Conservation (phyloP, 805 yeast species). For the Lachancea nothofagi region DNA sequence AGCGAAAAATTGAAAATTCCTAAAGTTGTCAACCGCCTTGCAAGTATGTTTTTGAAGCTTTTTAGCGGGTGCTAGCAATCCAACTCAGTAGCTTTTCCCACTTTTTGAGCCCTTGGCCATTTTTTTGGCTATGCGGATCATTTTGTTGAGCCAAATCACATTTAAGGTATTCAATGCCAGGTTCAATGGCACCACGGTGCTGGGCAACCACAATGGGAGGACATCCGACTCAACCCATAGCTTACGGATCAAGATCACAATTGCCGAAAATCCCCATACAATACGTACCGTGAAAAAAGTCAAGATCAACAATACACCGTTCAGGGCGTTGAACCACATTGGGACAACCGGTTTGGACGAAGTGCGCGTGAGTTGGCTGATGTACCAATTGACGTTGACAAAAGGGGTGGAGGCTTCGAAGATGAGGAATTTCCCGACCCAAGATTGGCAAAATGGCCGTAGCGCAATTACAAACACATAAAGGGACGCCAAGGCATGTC, state of each 20-base stretch:
- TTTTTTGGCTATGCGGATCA: constrained; percentile 69
- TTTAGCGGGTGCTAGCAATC: no score
- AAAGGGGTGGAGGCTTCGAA: constrained; percentile 93
- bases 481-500: constrained; percentile 81
- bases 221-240: constrained; percentile 41
- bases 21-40: no score
- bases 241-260: constrained; percentile 44
- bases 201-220: constrained; percentile 44
- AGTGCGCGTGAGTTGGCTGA: constrained; percentile 67
- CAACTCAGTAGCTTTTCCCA: no score
- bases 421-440: constrained; percentile 74
- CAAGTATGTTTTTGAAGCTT: no score
- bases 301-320: constrained; percentile 64
- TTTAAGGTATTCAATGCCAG: constrained; percentile 61
- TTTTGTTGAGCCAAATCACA: constrained; percentile 80
- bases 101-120: constrained; percentile 30
- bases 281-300: constrained; percentile 77
- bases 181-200: constrained; percentile 51
- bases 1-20: no score
- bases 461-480: constrained; percentile 62
- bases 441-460: constrained; percentile 71
- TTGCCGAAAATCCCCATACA: constrained; percentile 81
- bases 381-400: constrained; percentile 91
- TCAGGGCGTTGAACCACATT: constrained; percentile 46
- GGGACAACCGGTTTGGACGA: constrained; percentile 41